A percentile compares a stretch with the other conserved stretches of the same genome.
Evolutionary conservation across 495 filamentous ascomycete species (phyloP).

Genomic region (Amniculicola lignicola): DNA sequence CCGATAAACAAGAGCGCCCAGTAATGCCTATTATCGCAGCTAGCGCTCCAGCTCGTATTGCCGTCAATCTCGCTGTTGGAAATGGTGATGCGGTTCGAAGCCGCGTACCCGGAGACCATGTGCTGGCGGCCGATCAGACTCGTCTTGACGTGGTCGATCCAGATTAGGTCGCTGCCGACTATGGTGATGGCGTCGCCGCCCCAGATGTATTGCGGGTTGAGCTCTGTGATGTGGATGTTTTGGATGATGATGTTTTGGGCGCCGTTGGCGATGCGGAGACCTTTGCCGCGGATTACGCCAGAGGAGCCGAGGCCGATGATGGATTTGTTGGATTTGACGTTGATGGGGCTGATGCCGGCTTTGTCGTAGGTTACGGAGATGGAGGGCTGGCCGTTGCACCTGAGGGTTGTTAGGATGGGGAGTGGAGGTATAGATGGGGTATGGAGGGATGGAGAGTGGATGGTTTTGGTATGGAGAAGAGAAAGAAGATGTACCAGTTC

Average conservation of each 20-base stretch:
- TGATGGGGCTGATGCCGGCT: slow-evolving; percentile 37
- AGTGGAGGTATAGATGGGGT: too few species aligned
- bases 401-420: too few species aligned
- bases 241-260: slow-evolving; percentile 43
- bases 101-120: slow-evolving; percentile 42
- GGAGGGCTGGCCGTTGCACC: background rate
- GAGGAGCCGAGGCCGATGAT: slow-evolving; percentile 38
- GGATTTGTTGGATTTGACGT: slow-evolving; percentile 41
- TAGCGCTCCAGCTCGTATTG: slow-evolving; percentile 42
- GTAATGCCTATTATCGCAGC: slow-evolving; percentile 49
- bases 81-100: slow-evolving; percentile 47
- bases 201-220: slow-evolving; percentile 46
- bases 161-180: slow-evolving; percentile 38
- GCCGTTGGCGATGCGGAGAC: slow-evolving; percentile 42
- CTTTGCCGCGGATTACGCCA: slow-evolving; percentile 44
- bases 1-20: slow-evolving; percentile 49
- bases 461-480: background rate
- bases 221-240: slow-evolving; percentile 34
- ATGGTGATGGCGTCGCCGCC: slow-evolving; percentile 44
- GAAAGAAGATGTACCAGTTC: slow-evolving; percentile 15
- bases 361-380: slow-evolving; percentile 40
- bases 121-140: slow-evolving; percentile 9
- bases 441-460: background rate
- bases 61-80: slow-evolving; percentile 51
- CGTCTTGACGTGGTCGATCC: slow-evolving; percentile 45